A percentile compares a stretch with the other conserved stretches of the same genome.
phyloP scores from a whole-genome alignment of 2,329 filamentous ascomycete genomes.

The Bipolaris zeicola region DNA sequence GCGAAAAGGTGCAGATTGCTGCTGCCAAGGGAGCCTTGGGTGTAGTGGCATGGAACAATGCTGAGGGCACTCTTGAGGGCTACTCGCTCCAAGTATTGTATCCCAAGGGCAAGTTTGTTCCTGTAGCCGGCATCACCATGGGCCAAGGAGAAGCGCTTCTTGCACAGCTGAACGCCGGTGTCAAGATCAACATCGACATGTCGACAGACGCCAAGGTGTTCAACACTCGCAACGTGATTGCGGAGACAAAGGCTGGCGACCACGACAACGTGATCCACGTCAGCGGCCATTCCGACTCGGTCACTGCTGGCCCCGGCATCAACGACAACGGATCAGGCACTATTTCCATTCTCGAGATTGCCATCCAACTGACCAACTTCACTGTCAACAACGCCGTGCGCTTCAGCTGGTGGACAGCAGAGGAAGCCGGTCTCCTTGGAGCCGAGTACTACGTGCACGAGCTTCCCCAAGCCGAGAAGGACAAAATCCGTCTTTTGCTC shows the following conservation, averaged over 20 bases:
- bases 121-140: slow-evolving; percentile 70
- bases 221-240: slow-evolving; percentile 60
- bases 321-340: slow-evolving; percentile 78
- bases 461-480: slow-evolving; percentile 56
- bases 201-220: slow-evolving; percentile 32
- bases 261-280: slow-evolving; percentile 62
- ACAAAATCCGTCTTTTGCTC: slow-evolving; percentile 69
- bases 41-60: slow-evolving; percentile 74
- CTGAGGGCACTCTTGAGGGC: slow-evolving; percentile 59
- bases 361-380: slow-evolving; percentile 69
- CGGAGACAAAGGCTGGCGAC: slow-evolving; percentile 64
- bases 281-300: slow-evolving; percentile 66
- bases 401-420: slow-evolving; percentile 69
- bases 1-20: slow-evolving; percentile 70
- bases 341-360: slow-evolving; percentile 64
- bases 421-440: slow-evolving; percentile 68
- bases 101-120: slow-evolving; percentile 61
- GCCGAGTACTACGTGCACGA: slow-evolving; percentile 62
- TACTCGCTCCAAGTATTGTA: slow-evolving; percentile 54
- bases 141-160: slow-evolving; percentile 63
- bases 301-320: slow-evolving; percentile 69
- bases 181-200: slow-evolving; percentile 33
- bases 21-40: slow-evolving; percentile 63
- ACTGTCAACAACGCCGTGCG: slow-evolving; percentile 70
- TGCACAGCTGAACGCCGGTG: slow-evolving; percentile 56